These are phyloP conservation scores for maize (Zea mays) DNA, from an alignment of 176 grass and related monocot species.

Conservation along the genomic window Zm-B73-REFERENCE-NAM-5.0 NC_050098.1:96789001-96789500, in stretches of 20 bases:
- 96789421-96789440: slow-evolving; percentile 10
- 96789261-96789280: not conserved
- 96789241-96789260: not conserved
- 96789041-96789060: slow-evolving; percentile 64
- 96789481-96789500: not conserved
- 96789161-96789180: not conserved
- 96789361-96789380: not conserved
- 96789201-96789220: not conserved
- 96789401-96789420: not conserved
- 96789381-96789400: not conserved
- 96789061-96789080: slow-evolving; percentile 62
- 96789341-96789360: not conserved
- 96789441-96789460: not conserved
- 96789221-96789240: not conserved
- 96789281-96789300: not conserved
- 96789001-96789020: not conserved
- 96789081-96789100: slow-evolving; percentile 59
- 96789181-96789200: not conserved
- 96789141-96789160: not conserved
- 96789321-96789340: no score
- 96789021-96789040: slow-evolving; percentile 37
- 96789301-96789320: not conserved
- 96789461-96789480: not conserved
- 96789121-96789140: not conserved
- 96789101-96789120: slow-evolving; percentile 14